Conservation (phyloP, 2,329 filamentous ascomycete genomes). For the Hypomyces rosellus region DNA sequence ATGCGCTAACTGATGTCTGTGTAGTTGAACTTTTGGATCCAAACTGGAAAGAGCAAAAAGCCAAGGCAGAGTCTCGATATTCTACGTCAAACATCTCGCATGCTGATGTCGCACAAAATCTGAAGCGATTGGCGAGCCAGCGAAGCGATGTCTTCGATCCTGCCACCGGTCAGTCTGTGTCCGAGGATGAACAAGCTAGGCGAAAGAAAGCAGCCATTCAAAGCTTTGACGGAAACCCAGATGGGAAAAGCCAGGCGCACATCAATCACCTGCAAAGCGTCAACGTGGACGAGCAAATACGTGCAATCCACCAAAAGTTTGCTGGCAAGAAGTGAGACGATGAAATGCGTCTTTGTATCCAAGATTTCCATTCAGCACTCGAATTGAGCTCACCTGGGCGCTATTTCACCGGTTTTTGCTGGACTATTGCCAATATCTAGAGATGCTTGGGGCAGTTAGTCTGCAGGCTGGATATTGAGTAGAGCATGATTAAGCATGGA, state of each 20-base stretch:
- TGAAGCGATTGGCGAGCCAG: constrained; percentile 90
- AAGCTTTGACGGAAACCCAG: constrained; percentile 60
- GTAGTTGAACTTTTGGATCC: constrained; percentile 87
- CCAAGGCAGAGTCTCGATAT: constrained; percentile 78
- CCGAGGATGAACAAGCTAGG: constrained; percentile 66
- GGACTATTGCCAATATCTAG: neutral
- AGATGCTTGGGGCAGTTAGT: no score
- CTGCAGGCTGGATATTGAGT: no score
- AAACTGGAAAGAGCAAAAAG: constrained; percentile 91
- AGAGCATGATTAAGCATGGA: neutral
- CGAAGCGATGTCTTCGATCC: constrained; percentile 81
- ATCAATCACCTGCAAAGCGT: constrained; percentile 57
- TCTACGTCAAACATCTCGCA: constrained; percentile 82
- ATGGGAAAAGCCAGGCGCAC: constrained; percentile 48
- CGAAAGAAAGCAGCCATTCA: constrained; percentile 66
- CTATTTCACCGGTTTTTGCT: neutral
- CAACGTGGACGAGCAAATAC: constrained; percentile 83
- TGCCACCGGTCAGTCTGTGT: constrained; percentile 59
- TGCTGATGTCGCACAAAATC: constrained; percentile 82
- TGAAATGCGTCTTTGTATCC: no score
- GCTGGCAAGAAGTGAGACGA: constrained; percentile 29
- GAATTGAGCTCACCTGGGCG: neutral
- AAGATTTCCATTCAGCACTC: no score
- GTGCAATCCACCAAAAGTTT: constrained; percentile 53
- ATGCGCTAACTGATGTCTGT: neutral